These are phyloP conservation scores for Fusarium sulawesiense DNA, from an alignment of 2,329 filamentous ascomycete species.

Conservation along the genomic window DNA sequence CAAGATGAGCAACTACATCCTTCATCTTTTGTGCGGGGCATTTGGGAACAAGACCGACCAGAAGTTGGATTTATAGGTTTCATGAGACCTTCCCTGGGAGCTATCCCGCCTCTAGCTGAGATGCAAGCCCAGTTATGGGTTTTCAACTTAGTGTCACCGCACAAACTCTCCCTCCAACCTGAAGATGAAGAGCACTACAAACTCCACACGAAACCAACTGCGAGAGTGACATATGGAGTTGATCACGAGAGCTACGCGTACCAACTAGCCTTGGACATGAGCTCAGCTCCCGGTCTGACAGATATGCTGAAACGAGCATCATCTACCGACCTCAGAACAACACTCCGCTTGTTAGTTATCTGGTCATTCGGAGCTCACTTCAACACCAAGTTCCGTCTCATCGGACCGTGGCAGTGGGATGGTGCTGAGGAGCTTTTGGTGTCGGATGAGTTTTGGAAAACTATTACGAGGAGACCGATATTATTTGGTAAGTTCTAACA, in stretches of 20 bases:
- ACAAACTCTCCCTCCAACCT: not conserved
- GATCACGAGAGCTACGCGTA: not conserved
- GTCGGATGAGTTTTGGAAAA: not conserved
- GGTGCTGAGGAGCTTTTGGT: not conserved
- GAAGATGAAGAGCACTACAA: not conserved
- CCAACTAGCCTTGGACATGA: not conserved
- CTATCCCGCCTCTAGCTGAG: not conserved
- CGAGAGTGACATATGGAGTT: not conserved
- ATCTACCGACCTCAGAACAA: accelerated
- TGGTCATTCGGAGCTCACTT: not conserved
- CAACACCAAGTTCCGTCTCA: not conserved
- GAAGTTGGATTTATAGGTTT: not conserved
- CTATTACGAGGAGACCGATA: not conserved
- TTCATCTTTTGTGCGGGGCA: not conserved
- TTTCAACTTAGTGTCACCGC: not conserved
- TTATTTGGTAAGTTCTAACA: accelerated
- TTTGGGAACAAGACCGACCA: not conserved
- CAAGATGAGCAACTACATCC: not conserved
- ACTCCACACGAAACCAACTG: not conserved
- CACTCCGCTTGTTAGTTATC: not conserved
- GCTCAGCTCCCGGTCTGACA: not conserved
- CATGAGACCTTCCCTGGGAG: not conserved
- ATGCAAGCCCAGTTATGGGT: not conserved
- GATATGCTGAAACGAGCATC: not conserved
- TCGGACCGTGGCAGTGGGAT: accelerated